A percentile compares a stretch with the other conserved stretches of the same genome.
These are phyloP conservation scores for Flaveria brownii DNA, from an alignment of 129 eudicot genomes.

Conservation along the genomic window DNA sequence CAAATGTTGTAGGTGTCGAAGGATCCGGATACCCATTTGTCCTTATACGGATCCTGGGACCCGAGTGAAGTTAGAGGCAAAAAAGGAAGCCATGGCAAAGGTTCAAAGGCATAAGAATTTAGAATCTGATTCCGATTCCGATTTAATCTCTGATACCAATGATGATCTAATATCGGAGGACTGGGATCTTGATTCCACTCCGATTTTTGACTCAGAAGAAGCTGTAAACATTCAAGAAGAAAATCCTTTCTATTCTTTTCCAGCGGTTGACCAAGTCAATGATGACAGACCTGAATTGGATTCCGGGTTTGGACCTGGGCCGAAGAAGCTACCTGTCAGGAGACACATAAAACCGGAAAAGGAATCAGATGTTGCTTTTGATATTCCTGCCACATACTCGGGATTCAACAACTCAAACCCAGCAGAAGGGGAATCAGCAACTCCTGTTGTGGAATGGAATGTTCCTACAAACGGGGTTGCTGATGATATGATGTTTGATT, in stretches of 20 bases:
- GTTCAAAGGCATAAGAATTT: constrained; percentile 36
- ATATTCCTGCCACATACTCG: constrained; percentile 32
- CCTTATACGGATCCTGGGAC: constrained; percentile 55
- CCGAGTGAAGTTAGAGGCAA: constrained; percentile 42
- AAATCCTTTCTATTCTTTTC: constrained; percentile 49
- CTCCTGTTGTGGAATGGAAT: constrained; percentile 61
- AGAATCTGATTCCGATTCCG: constrained; percentile 35
- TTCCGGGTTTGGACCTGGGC: constrained; percentile 45
- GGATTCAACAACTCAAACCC: constrained; percentile 28
- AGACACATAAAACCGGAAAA: constrained; percentile 55
- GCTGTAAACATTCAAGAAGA: constrained; percentile 37
- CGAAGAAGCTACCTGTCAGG: constrained; percentile 76
- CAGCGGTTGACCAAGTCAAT: constrained; percentile 43
- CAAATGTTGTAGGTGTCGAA: constrained; percentile 87
- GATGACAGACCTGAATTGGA: constrained; percentile 37
- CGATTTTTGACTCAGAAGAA: constrained; percentile 35
- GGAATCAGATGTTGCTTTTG: constrained; percentile 33
- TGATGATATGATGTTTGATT: constrained; percentile 58
- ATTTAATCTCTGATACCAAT: constrained; percentile 26
- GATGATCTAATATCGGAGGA: constrained; percentile 40
- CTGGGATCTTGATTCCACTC: constrained; percentile 36
- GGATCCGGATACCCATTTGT: constrained; percentile 66
- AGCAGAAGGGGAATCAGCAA: constrained; percentile 31
- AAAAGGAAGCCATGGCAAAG: constrained; percentile 35
- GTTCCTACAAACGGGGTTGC: constrained; percentile 52